These are phyloP conservation scores for Globisporangium sylvaticum DNA, from an alignment of 352 stramenopile genomes.

Conservation along the genomic window DNA sequence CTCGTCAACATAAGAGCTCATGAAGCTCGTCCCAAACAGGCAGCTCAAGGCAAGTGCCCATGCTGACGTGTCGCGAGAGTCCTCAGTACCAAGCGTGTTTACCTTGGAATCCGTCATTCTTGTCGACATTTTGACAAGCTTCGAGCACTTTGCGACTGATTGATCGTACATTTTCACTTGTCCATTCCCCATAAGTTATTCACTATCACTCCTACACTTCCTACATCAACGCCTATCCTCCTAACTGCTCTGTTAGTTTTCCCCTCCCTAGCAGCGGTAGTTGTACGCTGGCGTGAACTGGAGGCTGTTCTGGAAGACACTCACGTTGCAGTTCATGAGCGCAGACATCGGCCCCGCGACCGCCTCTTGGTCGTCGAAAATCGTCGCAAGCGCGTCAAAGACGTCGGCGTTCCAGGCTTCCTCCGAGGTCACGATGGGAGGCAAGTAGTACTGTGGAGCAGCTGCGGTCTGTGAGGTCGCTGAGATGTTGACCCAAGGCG, in stretches of 20 bases:
- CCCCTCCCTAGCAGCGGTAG: background rate
- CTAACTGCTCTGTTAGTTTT: background rate
- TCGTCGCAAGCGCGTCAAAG: slow-evolving; percentile 8
- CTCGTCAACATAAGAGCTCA: too few relatives aligned
- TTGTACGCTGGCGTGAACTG: slow-evolving; percentile 2
- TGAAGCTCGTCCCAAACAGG: too few relatives aligned
- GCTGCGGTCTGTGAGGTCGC: background rate
- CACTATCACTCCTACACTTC: background rate
- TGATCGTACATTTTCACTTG: too few relatives aligned
- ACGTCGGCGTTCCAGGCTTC: slow-evolving; percentile 11
- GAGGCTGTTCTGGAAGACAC: slow-evolving; percentile 10
- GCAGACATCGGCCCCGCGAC: background rate
- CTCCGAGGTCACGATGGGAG: background rate
- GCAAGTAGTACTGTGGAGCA: background rate
- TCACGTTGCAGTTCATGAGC: slow-evolving; percentile 8
- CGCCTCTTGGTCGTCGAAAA: slow-evolving; percentile 6
- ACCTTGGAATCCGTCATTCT: too few relatives aligned
- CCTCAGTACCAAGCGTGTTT: too few relatives aligned
- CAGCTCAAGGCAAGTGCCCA: too few relatives aligned
- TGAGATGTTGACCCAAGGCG: background rate
- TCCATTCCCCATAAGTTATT: too few relatives aligned
- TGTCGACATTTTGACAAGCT: too few relatives aligned
- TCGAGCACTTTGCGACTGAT: too few relatives aligned
- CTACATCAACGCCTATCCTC: background rate
- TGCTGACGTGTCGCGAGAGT: too few relatives aligned